phyloP scores from a whole-genome alignment of 352 stramenopile genomes.

The Globisporangium mamillatum region DNA sequence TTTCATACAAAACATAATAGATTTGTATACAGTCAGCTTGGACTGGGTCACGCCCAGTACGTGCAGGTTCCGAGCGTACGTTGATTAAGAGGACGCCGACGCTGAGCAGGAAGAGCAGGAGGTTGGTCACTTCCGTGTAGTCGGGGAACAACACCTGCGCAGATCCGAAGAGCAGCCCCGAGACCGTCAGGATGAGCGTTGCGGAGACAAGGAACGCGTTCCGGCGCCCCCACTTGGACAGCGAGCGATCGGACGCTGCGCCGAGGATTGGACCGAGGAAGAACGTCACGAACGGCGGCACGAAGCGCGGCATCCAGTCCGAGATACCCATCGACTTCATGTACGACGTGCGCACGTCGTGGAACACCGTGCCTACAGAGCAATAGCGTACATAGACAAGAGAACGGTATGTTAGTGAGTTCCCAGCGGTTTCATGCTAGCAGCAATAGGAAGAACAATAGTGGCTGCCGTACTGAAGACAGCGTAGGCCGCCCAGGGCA shows the following conservation, averaged over 20 bases:
- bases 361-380: conserved; percentile 63
- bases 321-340: conserved; percentile 70
- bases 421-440: background rate
- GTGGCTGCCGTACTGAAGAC: conserved; percentile 45
- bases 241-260: conserved; percentile 64
- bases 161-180: conserved; percentile 58
- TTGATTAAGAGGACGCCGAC: conserved; percentile 62
- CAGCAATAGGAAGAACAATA: background rate
- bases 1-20: background rate
- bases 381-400: background rate
- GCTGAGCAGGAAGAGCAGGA: conserved; percentile 62
- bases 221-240: conserved; percentile 66
- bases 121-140: conserved; percentile 36
- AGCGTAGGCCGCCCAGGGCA: conserved; percentile 72
- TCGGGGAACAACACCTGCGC: conserved; percentile 59
- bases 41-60: background rate
- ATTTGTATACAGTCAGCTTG: background rate
- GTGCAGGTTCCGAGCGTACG: conserved; percentile 20
- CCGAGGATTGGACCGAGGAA: conserved; percentile 71
- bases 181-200: conserved; percentile 42
- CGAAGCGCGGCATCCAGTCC: conserved; percentile 54
- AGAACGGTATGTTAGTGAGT: background rate
- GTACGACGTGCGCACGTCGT: conserved; percentile 63
- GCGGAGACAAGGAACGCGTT: conserved; percentile 65
- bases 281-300: conserved; percentile 59